A percentile compares a stretch with the other conserved stretches of the same genome.
Evolutionary conservation across 1,284 basidiomycete genomes (phyloP).

Genomic region (Boletus mariae): DNA sequence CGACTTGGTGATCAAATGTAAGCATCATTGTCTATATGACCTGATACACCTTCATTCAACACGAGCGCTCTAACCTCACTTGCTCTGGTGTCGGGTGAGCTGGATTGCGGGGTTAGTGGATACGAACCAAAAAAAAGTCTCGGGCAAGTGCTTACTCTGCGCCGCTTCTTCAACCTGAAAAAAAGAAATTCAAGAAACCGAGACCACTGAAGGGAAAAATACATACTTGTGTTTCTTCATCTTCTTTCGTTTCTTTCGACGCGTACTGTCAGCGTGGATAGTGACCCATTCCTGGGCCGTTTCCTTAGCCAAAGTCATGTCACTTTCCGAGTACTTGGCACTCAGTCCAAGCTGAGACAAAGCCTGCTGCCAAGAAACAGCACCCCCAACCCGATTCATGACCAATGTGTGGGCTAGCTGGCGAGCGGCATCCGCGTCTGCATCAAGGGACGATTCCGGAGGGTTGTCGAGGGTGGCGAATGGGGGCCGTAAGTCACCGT

Average conservation of each 20-base stretch:
- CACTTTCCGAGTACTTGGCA: constrained; percentile 42
- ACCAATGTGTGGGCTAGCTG: constrained; percentile 67
- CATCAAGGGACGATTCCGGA: constrained; percentile 55
- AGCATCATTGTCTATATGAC: constrained; percentile 8
- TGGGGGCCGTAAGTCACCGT: constrained; percentile 6
- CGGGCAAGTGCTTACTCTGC: constrained; percentile 34
- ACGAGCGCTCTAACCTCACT: constrained; percentile 18
- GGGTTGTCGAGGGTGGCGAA: constrained; percentile 41
- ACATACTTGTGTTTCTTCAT: constrained; percentile 90
- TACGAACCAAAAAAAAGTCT: background rate
- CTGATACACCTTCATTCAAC: background rate
- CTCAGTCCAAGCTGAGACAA: constrained; percentile 59
- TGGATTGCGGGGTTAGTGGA: constrained; percentile 16
- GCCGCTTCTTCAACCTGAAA: constrained; percentile 43
- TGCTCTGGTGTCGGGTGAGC: constrained; percentile 34
- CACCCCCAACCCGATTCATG: constrained; percentile 57
- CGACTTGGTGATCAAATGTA: background rate
- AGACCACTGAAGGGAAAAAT: background rate
- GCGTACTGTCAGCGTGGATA: constrained; percentile 71
- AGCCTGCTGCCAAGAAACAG: constrained; percentile 60
- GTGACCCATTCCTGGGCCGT: constrained; percentile 57
- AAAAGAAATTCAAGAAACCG: constrained; percentile 6
- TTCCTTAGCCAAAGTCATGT: constrained; percentile 46
- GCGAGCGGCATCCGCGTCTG: constrained; percentile 72
- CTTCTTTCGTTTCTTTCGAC: constrained; percentile 81